These are phyloP conservation scores for Solanum raphanifolium DNA, from an alignment of 257 asterid genomes.

Conservation along the genomic window DNA sequence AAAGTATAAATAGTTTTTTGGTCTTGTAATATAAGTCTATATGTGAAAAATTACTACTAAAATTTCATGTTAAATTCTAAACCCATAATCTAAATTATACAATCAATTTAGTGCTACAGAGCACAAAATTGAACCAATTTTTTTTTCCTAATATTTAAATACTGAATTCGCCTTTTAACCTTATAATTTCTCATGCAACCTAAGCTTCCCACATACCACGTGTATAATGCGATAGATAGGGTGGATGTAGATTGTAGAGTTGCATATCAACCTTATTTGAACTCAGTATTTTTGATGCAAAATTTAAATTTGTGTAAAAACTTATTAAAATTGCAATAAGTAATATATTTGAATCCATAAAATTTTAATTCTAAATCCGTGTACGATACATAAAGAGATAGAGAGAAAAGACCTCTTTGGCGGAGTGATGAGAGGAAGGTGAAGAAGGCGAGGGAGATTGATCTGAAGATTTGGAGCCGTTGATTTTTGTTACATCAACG, in stretches of 20 bases:
- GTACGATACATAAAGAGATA: neutral
- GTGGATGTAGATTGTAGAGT: neutral
- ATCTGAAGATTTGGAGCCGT: neutral
- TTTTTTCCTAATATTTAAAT: neutral
- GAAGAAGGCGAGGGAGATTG: neutral
- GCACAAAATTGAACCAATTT: neutral
- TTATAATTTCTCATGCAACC: neutral
- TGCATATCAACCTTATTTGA: rapidly evolving
- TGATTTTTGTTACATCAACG: neutral
- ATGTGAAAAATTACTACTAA: neutral
- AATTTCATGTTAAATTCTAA: neutral
- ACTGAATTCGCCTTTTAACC: rapidly evolving
- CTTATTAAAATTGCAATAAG: neutral
- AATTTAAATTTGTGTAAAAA: neutral
- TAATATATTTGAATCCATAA: neutral
- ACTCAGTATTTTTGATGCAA: rapidly evolving
- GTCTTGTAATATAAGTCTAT: neutral
- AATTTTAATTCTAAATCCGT: neutral
- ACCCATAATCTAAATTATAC: neutral
- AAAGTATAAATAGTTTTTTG: neutral
- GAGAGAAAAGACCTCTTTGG: constrained; percentile 7
- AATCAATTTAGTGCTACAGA: neutral
- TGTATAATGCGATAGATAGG: neutral
- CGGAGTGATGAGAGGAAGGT: neutral
- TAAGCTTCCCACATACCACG: neutral